These are phyloP conservation scores for Monilinia fructigena DNA, from an alignment of 2,329 filamentous ascomycete species.

Conservation along the genomic window DNA sequence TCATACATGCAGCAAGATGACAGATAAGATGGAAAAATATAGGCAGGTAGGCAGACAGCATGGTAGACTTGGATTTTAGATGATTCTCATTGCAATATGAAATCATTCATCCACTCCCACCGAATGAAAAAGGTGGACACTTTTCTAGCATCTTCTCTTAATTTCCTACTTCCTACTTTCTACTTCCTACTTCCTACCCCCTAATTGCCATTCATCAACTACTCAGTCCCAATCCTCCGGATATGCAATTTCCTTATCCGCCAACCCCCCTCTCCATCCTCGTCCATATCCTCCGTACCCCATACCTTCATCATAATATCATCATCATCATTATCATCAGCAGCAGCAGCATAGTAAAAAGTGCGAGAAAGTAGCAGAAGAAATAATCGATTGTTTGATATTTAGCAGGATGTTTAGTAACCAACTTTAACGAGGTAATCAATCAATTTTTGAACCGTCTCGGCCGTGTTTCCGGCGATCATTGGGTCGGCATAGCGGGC, in stretches of 20 bases:
- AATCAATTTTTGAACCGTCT: conserved; percentile 77
- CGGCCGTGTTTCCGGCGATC: conserved; percentile 72
- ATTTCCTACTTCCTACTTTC: neutral
- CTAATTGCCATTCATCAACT: neutral
- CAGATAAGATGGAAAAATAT: neutral
- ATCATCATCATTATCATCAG: neutral
- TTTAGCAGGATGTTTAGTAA: conserved; percentile 57
- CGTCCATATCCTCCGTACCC: neutral
- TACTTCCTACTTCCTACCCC: neutral
- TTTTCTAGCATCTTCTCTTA: conserved; percentile 16
- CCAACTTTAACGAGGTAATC: conserved; percentile 73
- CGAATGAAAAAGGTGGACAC: conserved; percentile 5
- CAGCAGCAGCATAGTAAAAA: conserved; percentile 2
- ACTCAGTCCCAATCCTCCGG: neutral
- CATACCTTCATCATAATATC: conserved; percentile 4
- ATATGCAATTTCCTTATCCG: neutral
- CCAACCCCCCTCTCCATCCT: no score
- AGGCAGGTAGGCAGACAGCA: neutral
- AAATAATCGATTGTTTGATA: conserved; percentile 17
- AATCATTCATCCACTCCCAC: neutral
- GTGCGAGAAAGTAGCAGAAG: neutral
- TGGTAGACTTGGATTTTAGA: neutral
- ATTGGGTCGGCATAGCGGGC: conserved; percentile 77
- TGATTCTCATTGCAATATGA: neutral
- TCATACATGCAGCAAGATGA: no score